These are phyloP conservation scores for Arthrobotrys entomopaga DNA, from an alignment of 2,329 filamentous ascomycete species.

Conservation along the genomic window DNA sequence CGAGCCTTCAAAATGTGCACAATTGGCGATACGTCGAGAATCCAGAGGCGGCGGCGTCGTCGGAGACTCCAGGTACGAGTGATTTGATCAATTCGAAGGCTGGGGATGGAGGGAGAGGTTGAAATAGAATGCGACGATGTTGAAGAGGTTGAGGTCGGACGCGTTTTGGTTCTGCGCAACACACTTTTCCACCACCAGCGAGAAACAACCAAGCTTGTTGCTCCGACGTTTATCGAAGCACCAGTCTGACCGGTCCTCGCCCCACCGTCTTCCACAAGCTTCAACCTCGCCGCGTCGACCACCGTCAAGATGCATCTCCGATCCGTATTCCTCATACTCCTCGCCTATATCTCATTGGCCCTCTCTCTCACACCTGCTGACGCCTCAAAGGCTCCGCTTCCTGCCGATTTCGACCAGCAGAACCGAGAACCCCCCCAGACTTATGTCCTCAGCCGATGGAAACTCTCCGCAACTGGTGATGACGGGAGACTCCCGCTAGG, in stretches of 20 bases:
- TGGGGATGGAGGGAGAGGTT: slow-evolving; percentile 11
- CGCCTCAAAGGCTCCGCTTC: slow-evolving; percentile 34
- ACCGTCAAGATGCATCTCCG: slow-evolving; percentile 46
- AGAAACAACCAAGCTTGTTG: slow-evolving; percentile 9
- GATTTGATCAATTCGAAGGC: no score
- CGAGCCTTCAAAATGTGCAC: not conserved
- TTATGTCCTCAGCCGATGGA: slow-evolving; percentile 37
- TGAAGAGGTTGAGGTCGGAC: slow-evolving; percentile 44
- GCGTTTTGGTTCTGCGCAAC: slow-evolving; percentile 53
- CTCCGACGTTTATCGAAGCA: not conserved
- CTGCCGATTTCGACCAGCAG: slow-evolving; percentile 44
- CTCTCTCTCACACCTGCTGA: slow-evolving; percentile 11
- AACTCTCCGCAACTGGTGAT: slow-evolving; percentile 40
- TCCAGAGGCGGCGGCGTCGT: not conserved
- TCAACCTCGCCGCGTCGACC: slow-evolving; percentile 13
- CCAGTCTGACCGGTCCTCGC: no score
- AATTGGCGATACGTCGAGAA: slow-evolving; percentile 17
- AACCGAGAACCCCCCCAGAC: slow-evolving; percentile 48
- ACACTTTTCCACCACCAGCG: slow-evolving; percentile 33
- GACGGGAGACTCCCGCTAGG: slow-evolving; percentile 27
- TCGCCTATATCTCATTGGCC: slow-evolving; percentile 31
- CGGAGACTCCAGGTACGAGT: not conserved
- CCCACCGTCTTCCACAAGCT: slow-evolving; percentile 7
- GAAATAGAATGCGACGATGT: slow-evolving; percentile 35
- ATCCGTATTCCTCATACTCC: slow-evolving; percentile 22